Evolutionary conservation across 2,329 filamentous ascomycete genomes (phyloP).

Genomic region (Diaporthe capsici): DNA sequence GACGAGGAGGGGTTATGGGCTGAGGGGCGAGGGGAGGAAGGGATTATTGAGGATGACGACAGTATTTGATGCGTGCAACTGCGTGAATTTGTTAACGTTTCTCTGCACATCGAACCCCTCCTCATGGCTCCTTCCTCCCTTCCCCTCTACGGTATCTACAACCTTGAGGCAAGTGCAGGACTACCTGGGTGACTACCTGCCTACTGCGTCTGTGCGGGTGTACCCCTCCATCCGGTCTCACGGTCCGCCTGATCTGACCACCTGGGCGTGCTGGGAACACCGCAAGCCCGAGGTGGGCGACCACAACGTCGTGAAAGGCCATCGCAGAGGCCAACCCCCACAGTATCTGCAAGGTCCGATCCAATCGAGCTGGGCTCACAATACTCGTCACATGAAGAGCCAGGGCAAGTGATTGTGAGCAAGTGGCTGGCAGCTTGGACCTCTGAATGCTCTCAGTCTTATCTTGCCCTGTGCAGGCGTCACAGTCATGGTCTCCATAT

Average conservation of each 20-base stretch:
- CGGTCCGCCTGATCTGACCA: constrained; percentile 27
- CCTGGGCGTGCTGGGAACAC: background rate
- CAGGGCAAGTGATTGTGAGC: constrained; percentile 10
- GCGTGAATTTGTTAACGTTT: constrained; percentile 1
- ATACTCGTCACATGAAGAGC: constrained; percentile 8
- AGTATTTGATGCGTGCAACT: background rate
- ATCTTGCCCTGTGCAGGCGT: background rate
- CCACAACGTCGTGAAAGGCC: background rate
- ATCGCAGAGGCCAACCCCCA: background rate
- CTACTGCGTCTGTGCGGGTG: background rate
- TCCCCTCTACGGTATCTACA: background rate
- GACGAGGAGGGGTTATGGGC: background rate
- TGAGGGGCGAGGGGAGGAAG: background rate
- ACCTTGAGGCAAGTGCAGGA: background rate
- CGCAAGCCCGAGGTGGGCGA: background rate
- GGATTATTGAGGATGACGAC: background rate
- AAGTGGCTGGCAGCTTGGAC: background rate
- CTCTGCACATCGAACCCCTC: background rate
- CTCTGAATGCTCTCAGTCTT: background rate
- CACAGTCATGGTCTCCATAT: background rate
- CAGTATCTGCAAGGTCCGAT: constrained; percentile 9
- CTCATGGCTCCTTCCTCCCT: background rate
- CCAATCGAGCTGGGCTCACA: constrained; percentile 21
- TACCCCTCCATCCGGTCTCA: constrained; percentile 7
- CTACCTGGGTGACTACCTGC: background rate